These are phyloP conservation scores for Fusarium temperatum DNA, from an alignment of 2,329 filamentous ascomycete species.

Conservation along the genomic window DNA sequence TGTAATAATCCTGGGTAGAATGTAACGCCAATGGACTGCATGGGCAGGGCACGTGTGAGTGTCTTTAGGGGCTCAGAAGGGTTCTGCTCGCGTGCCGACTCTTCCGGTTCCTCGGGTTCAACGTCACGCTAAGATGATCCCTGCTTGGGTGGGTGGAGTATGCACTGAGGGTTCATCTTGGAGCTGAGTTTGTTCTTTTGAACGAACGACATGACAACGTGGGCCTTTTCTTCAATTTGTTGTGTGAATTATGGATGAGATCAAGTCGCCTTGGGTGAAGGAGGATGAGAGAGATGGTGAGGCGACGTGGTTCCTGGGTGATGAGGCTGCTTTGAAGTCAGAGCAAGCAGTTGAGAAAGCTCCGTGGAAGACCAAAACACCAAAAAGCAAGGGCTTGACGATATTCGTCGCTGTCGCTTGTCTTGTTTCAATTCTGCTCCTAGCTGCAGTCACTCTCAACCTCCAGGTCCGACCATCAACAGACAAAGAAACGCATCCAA, in stretches of 20 bases:
- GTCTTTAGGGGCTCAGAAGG: neutral
- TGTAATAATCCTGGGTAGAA: neutral
- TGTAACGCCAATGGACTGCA: constrained; percentile 21
- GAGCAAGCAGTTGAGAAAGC: fast-evolving
- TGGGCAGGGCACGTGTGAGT: constrained; percentile 24
- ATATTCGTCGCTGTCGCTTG: neutral
- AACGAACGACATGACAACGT: neutral
- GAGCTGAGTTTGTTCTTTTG: neutral
- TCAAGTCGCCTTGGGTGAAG: neutral
- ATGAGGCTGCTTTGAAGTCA: neutral
- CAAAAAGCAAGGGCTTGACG: neutral
- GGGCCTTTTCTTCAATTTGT: no score
- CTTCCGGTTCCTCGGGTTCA: constrained; percentile 25
- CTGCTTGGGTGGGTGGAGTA: neutral
- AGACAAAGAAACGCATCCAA: neutral
- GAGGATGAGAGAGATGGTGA: neutral
- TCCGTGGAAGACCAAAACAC: neutral
- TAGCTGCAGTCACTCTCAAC: constrained; percentile 35
- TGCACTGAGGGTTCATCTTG: neutral
- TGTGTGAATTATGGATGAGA: neutral
- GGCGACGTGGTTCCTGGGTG: neutral
- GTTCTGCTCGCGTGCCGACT: constrained; percentile 25
- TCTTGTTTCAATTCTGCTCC: constrained; percentile 34
- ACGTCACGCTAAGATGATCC: neutral
- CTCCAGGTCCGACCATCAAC: neutral